A percentile compares a stretch with the other conserved stretches of the same genome.
These are phyloP conservation scores for Acer negundo DNA, from an alignment of 345 rosid species.

Conservation along the genomic window DNA sequence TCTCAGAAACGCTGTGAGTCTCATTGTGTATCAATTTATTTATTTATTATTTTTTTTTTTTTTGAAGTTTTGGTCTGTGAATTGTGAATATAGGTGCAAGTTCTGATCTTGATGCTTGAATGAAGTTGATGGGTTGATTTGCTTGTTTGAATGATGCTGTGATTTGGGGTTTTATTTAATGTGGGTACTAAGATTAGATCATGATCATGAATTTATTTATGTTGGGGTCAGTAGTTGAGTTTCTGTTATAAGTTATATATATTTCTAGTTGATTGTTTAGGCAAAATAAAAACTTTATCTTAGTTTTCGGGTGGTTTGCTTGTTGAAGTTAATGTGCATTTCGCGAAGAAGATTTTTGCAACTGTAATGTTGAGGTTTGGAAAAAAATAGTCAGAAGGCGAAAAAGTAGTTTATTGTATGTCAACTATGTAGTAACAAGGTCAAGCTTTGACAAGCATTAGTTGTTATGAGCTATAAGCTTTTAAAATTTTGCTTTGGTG, in stretches of 20 bases:
- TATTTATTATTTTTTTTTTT: not conserved
- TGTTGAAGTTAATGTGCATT: not conserved
- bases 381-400: not conserved
- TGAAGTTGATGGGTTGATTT: not conserved
- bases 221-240: not conserved
- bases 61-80: not conserved
- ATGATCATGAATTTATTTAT: not conserved
- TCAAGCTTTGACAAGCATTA: not conserved
- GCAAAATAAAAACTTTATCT: no score
- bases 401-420: not conserved
- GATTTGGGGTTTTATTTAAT: not conserved
- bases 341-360: not conserved
- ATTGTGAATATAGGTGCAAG: not conserved
- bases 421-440: not conserved
- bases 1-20: conserved; percentile 83
- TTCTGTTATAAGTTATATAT: not conserved
- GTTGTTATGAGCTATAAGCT: not conserved
- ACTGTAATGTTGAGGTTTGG: not conserved
- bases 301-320: no score
- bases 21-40: not conserved
- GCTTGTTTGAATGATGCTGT: not conserved
- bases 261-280: not conserved
- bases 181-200: not conserved
- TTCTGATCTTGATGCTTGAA: not conserved
- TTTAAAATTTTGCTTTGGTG: not conserved